A percentile compares a stretch with the other conserved stretches of the same genome.
phyloP scores from a whole-genome alignment of 148 eudicot genomes.

The Fagopyrum esculentum region DNA sequence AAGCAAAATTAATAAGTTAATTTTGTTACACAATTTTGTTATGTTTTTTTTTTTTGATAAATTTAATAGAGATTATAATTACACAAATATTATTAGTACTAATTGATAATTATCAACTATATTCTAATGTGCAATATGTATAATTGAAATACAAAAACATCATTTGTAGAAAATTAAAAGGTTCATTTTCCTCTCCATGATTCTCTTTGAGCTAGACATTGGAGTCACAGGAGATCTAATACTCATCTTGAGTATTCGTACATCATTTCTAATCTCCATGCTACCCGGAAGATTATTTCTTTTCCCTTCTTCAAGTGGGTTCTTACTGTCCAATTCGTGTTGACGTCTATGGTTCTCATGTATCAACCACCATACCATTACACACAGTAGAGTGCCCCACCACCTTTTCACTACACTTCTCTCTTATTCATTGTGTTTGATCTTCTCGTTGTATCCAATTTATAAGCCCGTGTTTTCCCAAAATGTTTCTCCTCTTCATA shows the following conservation, averaged over 20 bases:
- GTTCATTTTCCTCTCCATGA: constrained; percentile 21
- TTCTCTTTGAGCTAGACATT: constrained; percentile 27
- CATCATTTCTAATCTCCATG: constrained; percentile 28
- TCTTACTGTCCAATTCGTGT: constrained; percentile 45
- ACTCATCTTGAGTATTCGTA: constrained; percentile 20
- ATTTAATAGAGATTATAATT: too few species aligned
- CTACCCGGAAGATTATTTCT: constrained; percentile 25
- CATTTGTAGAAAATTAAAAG: too few species aligned
- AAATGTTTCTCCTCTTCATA: constrained; percentile 24
- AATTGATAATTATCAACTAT: too few species aligned
- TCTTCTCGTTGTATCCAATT: constrained; percentile 35
- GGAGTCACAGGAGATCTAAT: constrained; percentile 20
- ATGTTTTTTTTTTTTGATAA: too few species aligned
- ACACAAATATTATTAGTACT: too few species aligned
- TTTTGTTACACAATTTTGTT: too few species aligned
- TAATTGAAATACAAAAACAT: too few species aligned
- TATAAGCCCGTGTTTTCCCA: constrained; percentile 29
- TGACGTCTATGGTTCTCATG: constrained; percentile 30
- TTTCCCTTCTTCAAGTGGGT: constrained; percentile 43
- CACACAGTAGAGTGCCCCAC: constrained; percentile 15
- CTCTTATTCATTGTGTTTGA: constrained; percentile 24
- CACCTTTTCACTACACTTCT: constrained; percentile 30
- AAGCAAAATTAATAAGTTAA: too few species aligned
- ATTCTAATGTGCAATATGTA: too few species aligned
- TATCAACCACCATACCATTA: constrained; percentile 29